Evolutionary conservation across 164 flowering plant genomes (phyloP).

Genomic region (Houttuynia cordata): DNA sequence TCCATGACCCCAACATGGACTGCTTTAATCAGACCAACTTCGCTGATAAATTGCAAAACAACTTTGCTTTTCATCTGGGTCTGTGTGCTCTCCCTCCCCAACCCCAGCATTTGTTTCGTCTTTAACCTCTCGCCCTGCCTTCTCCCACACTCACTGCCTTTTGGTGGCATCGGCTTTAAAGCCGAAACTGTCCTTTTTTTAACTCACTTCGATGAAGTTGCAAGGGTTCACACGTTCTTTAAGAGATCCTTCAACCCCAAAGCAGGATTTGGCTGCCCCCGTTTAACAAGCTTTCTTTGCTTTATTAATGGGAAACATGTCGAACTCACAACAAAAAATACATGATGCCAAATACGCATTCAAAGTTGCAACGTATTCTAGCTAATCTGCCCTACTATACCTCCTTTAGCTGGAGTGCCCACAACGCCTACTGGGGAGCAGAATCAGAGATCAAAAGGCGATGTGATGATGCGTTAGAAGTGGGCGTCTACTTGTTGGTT

Average conservation of each 20-base stretch:
- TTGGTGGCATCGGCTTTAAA: not conserved
- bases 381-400: too few relatives aligned
- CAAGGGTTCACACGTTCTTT: not conserved
- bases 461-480: too few relatives aligned
- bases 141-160: not conserved
- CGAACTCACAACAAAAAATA: not conserved
- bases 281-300: not conserved
- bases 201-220: not conserved
- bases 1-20: conserved; percentile 3
- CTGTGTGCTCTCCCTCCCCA: conserved; percentile 3
- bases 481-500: too few relatives aligned
- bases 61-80: not conserved
- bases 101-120: conserved; percentile 1
- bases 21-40: conserved; percentile 8
- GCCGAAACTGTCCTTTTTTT: not conserved
- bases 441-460: too few relatives aligned
- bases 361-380: too few relatives aligned
- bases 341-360: too few relatives aligned
- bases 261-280: conserved; percentile 1
- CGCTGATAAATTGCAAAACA: not conserved
- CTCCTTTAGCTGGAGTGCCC: too few relatives aligned
- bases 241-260: not conserved
- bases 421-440: too few relatives aligned
- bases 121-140: not conserved
- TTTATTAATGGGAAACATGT: not conserved